Evolutionary conservation across 1,284 basidiomycete genomes (phyloP).

Genomic region (Moniliophthora roreri): DNA sequence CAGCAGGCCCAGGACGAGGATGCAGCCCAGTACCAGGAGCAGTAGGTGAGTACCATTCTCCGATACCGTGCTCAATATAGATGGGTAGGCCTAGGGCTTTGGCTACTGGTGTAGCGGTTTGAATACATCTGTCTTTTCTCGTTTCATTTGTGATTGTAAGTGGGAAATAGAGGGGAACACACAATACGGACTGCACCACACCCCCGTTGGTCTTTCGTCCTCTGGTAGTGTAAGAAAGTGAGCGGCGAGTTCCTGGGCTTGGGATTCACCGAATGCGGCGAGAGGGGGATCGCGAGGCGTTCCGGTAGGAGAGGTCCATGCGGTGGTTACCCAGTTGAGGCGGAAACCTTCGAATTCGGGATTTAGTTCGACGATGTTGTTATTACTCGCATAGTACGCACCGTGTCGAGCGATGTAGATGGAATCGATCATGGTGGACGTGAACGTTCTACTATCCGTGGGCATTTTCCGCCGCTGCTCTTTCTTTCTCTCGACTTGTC

Average conservation of each 20-base stretch:
- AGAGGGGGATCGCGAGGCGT: slow-evolving; percentile 34
- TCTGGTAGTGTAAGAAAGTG: slow-evolving; percentile 67
- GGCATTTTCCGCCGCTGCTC: no score
- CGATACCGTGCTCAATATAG: slow-evolving; percentile 77
- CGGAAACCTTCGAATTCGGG: slow-evolving; percentile 5
- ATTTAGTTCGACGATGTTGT: not conserved
- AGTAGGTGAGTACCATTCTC: slow-evolving; percentile 85
- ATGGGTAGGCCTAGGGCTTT: slow-evolving; percentile 65
- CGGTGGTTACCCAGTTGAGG: slow-evolving; percentile 15
- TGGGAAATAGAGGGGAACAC: slow-evolving; percentile 23
- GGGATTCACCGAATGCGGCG: slow-evolving; percentile 50
- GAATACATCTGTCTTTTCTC: slow-evolving; percentile 75
- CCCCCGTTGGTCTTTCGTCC: slow-evolving; percentile 70
- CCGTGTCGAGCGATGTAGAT: slow-evolving; percentile 19
- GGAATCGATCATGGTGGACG: slow-evolving; percentile 16
- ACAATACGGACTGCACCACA: slow-evolving; percentile 83
- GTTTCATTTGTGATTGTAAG: not conserved
- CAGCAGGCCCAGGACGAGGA: slow-evolving; percentile 61
- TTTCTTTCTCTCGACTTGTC: no score
- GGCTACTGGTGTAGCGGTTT: slow-evolving; percentile 71
- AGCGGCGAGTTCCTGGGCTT: slow-evolving; percentile 71
- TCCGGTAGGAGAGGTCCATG: slow-evolving; percentile 17
- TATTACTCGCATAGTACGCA: not conserved
- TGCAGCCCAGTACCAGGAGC: slow-evolving; percentile 67
- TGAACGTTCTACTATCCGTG: no score